Evolutionary conservation across 2,329 filamentous ascomycete genomes (phyloP), one percentile per base, ranked within the genome.

Genomic region (Colletotrichum eleusines): DNA sequence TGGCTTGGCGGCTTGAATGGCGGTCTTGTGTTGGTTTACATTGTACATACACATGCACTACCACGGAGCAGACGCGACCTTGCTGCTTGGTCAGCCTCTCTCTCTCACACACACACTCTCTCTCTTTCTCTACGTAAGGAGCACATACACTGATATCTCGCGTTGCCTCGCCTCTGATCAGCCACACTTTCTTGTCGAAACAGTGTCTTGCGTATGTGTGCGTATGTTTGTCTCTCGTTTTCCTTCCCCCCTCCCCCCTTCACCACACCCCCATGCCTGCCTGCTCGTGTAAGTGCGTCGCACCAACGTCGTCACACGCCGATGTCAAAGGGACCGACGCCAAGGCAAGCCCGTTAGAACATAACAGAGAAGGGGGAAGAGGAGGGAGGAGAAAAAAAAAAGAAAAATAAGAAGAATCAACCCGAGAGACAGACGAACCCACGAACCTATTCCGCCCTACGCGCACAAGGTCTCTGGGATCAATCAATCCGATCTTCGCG

Each of bases 281-380:
- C 44, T 46, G 44, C 44, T 38, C 33, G 54, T 57, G 33, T 57
- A 40, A 40, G 35, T 33, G 54, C 50, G 28, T 46, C 40, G 33
- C 31, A 33, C 31, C 23, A 28, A 48, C 31, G 23, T 40, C 59
- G 59, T 62, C 59, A 62, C 59, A 51, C 33, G 59, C 46, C 16
- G 42, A 48, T 48, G 58, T 48, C 33, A 23, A 31, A 53, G 31
- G 11, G 28, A 12, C 23, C 40, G 5, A 14, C 40, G 42, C 11
- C 57, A 59, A 38, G 23, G 12, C 40, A 28, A 46, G 23, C 57
- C 20, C 40, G 5, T 14, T 11, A 23, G 28, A 44, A 18, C 14
- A 23, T 31, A 12, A 31, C 12, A 23, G 12, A 26, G 3, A 6
- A 46, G 6, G 12, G 12, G 18, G 5, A n/a, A n/a, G n/a, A n/a